Conservation (phyloP, 2,329 filamentous ascomycete species). For the Fusarium citri region DNA sequence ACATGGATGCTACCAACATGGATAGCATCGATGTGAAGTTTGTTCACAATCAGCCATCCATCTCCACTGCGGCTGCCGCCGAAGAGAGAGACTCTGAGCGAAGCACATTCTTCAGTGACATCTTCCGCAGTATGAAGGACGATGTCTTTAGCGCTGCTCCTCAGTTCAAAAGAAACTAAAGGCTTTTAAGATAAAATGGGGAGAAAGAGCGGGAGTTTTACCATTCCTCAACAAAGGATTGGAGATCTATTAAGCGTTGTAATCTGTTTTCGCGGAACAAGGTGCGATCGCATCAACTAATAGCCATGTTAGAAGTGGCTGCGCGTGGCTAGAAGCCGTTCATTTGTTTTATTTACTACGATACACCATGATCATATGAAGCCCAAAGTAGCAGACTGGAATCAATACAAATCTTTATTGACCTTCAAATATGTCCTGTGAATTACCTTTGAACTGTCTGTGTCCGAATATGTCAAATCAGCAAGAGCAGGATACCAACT, state of each 20-base stretch:
- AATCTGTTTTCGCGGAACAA: conserved; percentile 28
- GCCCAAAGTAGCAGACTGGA: conserved; percentile 30
- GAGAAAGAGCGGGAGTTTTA: conserved; percentile 9
- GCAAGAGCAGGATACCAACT: background rate
- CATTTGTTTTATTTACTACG: conserved; percentile 17
- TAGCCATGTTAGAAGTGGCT: conserved; percentile 24
- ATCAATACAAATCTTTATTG: conserved; percentile 28
- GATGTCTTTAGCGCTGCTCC: conserved; percentile 52
- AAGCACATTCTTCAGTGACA: conserved; percentile 62
- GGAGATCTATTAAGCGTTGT: conserved; percentile 42
- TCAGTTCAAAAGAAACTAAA: conserved; percentile 24
- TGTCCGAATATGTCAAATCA: background rate
- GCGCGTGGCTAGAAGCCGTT: conserved; percentile 17
- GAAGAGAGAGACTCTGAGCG: conserved; percentile 37
- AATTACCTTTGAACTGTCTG: background rate
- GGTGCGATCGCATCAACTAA: conserved; percentile 31
- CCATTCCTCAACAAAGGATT: conserved; percentile 18
- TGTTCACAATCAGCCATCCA: conserved; percentile 53
- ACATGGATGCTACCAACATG: conserved; percentile 68
- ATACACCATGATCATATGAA: conserved; percentile 31
- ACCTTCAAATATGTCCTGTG: background rate
- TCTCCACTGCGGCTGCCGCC: conserved; percentile 43
- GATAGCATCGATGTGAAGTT: conserved; percentile 69
- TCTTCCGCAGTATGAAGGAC: conserved; percentile 69
- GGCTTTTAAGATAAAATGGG: background rate